Percentiles rank a stretch among this genome's conserved stretches.
Evolutionary conservation across 306 rosid species (phyloP).

Genomic region (Prinsepia uniflora): DNA sequence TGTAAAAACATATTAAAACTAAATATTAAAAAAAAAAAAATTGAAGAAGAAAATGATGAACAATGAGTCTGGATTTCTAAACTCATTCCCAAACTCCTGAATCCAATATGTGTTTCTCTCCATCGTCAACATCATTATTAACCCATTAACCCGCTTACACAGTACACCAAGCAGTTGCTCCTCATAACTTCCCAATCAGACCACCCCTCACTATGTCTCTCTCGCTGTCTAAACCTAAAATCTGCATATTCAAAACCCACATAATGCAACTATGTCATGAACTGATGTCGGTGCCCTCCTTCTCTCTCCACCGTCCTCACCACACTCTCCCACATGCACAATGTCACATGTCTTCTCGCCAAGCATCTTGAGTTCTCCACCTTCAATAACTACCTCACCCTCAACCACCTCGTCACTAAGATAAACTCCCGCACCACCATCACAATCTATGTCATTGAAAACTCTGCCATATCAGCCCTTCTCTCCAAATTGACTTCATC

Average conservation of each 20-base stretch:
- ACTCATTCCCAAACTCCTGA: too few species aligned
- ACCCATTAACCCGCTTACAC: too few species aligned
- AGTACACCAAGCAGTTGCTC: too few species aligned
- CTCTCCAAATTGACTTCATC: constrained; percentile 46
- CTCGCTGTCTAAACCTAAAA: neutral
- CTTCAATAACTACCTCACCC: constrained; percentile 69
- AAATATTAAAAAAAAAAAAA: too few species aligned
- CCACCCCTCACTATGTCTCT: neutral
- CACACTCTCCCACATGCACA: constrained; percentile 41
- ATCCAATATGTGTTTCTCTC: too few species aligned
- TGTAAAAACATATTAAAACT: too few species aligned
- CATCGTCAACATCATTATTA: too few species aligned
- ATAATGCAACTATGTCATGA: constrained; percentile 39
- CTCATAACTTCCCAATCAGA: neutral
- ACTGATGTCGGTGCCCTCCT: constrained; percentile 6
- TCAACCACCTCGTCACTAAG: constrained; percentile 68
- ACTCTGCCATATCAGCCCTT: constrained; percentile 68
- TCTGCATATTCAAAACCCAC: neutral
- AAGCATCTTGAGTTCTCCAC: constrained; percentile 71
- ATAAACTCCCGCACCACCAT: constrained; percentile 63
- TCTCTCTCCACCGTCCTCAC: constrained; percentile 18
- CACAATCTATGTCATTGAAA: constrained; percentile 80
- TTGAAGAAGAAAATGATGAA: too few species aligned
- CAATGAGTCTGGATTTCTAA: too few species aligned
- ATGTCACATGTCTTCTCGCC: constrained; percentile 55